Evolutionary conservation across 2,329 filamentous ascomycete species (phyloP).

Genomic region (Alternaria triticimaculans): DNA sequence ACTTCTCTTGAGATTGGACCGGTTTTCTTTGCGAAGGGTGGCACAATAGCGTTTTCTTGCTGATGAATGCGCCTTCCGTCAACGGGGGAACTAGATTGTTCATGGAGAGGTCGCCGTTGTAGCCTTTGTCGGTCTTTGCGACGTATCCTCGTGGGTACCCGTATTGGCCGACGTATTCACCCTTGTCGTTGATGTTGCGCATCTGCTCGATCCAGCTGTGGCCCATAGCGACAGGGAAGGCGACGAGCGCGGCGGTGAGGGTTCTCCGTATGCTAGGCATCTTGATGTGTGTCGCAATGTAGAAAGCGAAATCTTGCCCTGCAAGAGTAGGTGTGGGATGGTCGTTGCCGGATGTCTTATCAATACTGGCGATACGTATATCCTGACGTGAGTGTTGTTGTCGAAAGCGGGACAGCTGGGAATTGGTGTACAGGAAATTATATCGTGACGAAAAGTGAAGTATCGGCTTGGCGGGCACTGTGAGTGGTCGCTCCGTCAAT

Average conservation of each 20-base stretch:
- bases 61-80: no score
- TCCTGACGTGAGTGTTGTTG: not conserved
- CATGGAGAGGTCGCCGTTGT: no score
- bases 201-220: conserved; percentile 88
- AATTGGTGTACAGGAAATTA: not conserved
- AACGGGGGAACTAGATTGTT: no score
- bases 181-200: conserved; percentile 73
- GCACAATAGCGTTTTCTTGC: no score
- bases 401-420: not conserved
- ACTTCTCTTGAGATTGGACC: no score
- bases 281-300: not conserved
- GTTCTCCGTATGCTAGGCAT: conserved; percentile 28
- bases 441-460: conserved; percentile 8
- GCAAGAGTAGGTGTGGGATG: conserved; percentile 1
- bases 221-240: conserved; percentile 28
- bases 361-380: not conserved
- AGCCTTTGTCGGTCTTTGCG: no score
- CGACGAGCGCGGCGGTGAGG: conserved; percentile 24
- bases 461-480: conserved; percentile 17
- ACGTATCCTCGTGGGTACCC: conserved; percentile 70
- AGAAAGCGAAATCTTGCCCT: conserved; percentile 4
- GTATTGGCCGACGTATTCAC: conserved; percentile 71
- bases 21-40: no score
- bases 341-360: not conserved
- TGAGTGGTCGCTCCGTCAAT: conserved; percentile 17